A percentile compares a stretch with the other conserved stretches of the same genome.
Conservation (phyloP, 306 rosid species). For the Ochetophila trinervis region DNA sequence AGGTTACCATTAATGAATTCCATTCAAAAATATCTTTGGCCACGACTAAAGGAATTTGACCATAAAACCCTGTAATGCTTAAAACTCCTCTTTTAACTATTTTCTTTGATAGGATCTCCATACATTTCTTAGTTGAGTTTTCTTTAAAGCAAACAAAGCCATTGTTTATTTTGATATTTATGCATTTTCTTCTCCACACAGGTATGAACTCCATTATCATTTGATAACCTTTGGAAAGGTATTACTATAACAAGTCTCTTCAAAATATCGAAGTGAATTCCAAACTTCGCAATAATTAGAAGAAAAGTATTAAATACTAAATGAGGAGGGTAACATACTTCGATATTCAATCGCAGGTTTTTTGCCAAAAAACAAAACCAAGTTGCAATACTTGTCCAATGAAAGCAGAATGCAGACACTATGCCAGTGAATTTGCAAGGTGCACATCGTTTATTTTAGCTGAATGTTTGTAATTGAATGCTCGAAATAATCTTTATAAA, state of each 20-base stretch:
- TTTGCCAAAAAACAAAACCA: slow-evolving; percentile 57
- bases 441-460: slow-evolving; percentile 1
- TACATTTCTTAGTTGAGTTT: neutral
- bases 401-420: slow-evolving; percentile 51
- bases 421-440: slow-evolving; percentile 56
- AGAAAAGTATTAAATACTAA: slow-evolving; percentile 9
- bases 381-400: slow-evolving; percentile 76
- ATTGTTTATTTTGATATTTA: neutral
- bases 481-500: neutral
- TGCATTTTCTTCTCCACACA: slow-evolving; percentile 8
- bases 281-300: neutral
- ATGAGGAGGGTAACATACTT: neutral
- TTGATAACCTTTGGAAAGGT: slow-evolving; percentile 89
- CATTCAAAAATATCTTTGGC: slow-evolving; percentile 75
- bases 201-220: slow-evolving; percentile 77
- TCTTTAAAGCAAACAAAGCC: neutral
- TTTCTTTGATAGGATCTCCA: neutral
- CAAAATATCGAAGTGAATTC: neutral
- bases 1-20: slow-evolving; percentile 58
- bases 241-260: neutral
- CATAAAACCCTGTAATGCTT: slow-evolving; percentile 43
- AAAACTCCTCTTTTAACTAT: neutral
- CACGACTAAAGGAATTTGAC: slow-evolving; percentile 46
- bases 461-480: neutral
- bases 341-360: slow-evolving; percentile 40